Conservation (phyloP, 2,329 filamentous ascomycete genomes). For the Penicillium sp. region DNA sequence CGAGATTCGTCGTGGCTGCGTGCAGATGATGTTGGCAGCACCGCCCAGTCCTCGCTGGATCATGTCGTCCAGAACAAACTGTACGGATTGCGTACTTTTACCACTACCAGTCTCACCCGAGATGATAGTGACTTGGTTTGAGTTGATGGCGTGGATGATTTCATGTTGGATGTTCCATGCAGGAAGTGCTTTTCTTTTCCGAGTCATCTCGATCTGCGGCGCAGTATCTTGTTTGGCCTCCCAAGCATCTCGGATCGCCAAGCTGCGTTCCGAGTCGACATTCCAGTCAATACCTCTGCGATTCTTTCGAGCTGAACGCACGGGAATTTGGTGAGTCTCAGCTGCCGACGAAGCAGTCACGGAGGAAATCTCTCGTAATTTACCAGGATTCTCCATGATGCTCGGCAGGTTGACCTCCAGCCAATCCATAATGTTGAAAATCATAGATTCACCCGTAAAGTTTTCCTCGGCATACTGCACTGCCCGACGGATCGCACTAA, state of each 20-base stretch:
- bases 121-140: slow-evolving; percentile 89
- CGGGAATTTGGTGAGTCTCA: slow-evolving; percentile 23
- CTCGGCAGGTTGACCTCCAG: slow-evolving; percentile 76
- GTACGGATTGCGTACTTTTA: slow-evolving; percentile 94
- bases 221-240: slow-evolving; percentile 62
- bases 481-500: slow-evolving; percentile 79
- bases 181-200: slow-evolving; percentile 69
- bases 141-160: slow-evolving; percentile 71
- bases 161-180: slow-evolving; percentile 80
- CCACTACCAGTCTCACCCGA: slow-evolving; percentile 95
- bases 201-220: slow-evolving; percentile 71
- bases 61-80: slow-evolving; percentile 90
- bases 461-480: slow-evolving; percentile 68
- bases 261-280: slow-evolving; percentile 56
- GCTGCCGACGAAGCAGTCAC: slow-evolving; percentile 57
- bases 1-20: slow-evolving; percentile 90
- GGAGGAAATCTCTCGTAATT: slow-evolving; percentile 77
- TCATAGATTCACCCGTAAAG: slow-evolving; percentile 80
- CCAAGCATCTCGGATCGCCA: slow-evolving; percentile 64
- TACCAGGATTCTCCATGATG: slow-evolving; percentile 83
- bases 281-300: slow-evolving; percentile 64
- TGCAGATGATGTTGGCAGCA: slow-evolving; percentile 87
- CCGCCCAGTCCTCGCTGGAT: slow-evolving; percentile 73
- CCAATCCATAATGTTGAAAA: slow-evolving; percentile 90
- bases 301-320: slow-evolving; percentile 38